phyloP scores from a whole-genome alignment of 1,284 basidiomycete species.

The Apiotrichum sp. region DNA sequence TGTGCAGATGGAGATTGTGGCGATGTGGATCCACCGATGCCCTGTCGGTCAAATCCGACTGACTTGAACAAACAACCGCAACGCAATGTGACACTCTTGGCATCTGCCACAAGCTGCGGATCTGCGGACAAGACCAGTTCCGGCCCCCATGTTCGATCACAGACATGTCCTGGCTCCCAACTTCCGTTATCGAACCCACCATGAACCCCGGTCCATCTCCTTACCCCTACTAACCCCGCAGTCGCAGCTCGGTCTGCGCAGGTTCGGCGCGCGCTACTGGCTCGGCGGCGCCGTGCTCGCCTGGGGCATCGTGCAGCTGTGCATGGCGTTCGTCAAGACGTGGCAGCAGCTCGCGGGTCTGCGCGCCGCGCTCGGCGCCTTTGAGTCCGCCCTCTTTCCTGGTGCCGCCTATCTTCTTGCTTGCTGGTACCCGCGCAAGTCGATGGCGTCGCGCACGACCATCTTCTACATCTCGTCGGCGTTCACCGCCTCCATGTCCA shows the following conservation, averaged over 20 bases:
- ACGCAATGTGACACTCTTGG: no score
- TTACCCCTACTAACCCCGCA: not conserved
- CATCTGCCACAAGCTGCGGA: no score
- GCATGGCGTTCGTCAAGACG: slow-evolving; percentile 37
- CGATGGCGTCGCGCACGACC: slow-evolving; percentile 41
- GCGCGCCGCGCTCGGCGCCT: slow-evolving; percentile 45
- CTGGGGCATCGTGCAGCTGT: slow-evolving; percentile 47
- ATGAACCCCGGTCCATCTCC: no score
- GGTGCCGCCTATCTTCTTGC: slow-evolving; percentile 48
- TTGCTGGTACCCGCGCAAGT: slow-evolving; percentile 49
- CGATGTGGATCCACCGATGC: no score
- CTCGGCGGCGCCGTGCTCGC: slow-evolving; percentile 16
- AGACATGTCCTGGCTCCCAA: no score
- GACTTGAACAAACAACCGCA: no score
- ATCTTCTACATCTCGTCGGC: slow-evolving; percentile 45
- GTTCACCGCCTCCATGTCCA: slow-evolving; percentile 11
- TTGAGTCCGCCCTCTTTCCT: slow-evolving; percentile 44
- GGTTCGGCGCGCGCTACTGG: slow-evolving; percentile 17
- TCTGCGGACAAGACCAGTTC: no score
- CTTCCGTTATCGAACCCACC: no score
- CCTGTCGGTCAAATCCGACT: no score
- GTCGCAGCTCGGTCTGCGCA: slow-evolving; percentile 23
- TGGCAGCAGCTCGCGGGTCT: slow-evolving; percentile 45
- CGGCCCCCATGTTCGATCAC: no score
- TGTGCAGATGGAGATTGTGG: no score